A percentile compares a stretch with the other conserved stretches of the same genome.
These are phyloP conservation scores for Calonectria pseudoreteaudii DNA, from an alignment of 2,329 filamentous ascomycete species.

Conservation along the genomic window DNA sequence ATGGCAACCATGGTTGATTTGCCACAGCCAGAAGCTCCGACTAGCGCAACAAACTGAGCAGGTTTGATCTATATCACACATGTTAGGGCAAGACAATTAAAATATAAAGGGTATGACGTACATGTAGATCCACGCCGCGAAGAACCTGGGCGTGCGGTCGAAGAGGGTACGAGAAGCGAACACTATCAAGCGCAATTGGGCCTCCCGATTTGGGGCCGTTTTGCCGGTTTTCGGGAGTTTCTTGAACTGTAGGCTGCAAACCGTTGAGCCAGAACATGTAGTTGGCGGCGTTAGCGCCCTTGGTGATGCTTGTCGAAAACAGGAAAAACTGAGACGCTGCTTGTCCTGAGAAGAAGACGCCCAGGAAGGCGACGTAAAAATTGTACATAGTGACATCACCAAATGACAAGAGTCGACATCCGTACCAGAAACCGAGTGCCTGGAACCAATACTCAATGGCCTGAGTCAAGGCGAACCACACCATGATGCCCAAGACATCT, in stretches of 20 bases:
- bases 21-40: slow-evolving; percentile 65
- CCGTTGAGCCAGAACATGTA: slow-evolving; percentile 62
- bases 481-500: slow-evolving; percentile 49
- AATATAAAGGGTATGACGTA: neutral
- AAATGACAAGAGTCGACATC: slow-evolving; percentile 51
- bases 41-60: slow-evolving; percentile 65
- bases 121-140: slow-evolving; percentile 50
- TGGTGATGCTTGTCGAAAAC: slow-evolving; percentile 65
- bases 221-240: slow-evolving; percentile 54
- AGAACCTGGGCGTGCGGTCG: slow-evolving; percentile 55
- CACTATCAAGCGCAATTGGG: slow-evolving; percentile 61
- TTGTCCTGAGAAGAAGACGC: slow-evolving; percentile 60
- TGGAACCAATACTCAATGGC: slow-evolving; percentile 53
- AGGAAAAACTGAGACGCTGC: slow-evolving; percentile 55
- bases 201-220: slow-evolving; percentile 49
- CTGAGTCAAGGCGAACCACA: slow-evolving; percentile 53
- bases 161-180: slow-evolving; percentile 74
- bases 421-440: slow-evolving; percentile 57
- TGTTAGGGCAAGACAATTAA: neutral
- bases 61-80: slow-evolving; percentile 48
- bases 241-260: slow-evolving; percentile 55
- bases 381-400: slow-evolving; percentile 65
- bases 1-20: slow-evolving; percentile 72
- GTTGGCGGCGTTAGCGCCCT: slow-evolving; percentile 60
- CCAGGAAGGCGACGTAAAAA: slow-evolving; percentile 63